Percentiles rank a stretch among this genome's conserved stretches.
Evolutionary conservation across 257 asterid species (phyloP).

Genomic region (Gentiana macrophylla): DNA sequence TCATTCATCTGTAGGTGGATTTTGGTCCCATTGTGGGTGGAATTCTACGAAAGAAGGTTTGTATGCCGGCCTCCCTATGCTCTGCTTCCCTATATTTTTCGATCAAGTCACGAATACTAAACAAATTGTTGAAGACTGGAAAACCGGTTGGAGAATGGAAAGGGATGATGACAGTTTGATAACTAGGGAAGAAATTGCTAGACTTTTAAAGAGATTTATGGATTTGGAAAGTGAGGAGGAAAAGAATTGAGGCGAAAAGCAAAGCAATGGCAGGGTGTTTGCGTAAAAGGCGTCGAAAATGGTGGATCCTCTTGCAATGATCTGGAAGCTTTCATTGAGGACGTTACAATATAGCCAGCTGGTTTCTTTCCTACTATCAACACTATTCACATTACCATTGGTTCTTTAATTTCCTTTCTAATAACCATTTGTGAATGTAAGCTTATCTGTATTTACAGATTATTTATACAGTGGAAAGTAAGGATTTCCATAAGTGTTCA

Average conservation of each 20-base stretch:
- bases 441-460: no score
- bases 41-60: conserved; percentile 50
- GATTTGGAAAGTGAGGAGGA: conserved; percentile 29
- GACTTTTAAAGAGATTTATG: conserved; percentile 32
- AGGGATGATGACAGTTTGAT: conserved; percentile 18
- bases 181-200: conserved; percentile 21
- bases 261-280: conserved; percentile 18
- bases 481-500: no score
- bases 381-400: no score
- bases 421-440: no score
- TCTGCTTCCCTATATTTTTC: conserved; percentile 32
- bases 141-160: conserved; percentile 45
- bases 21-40: conserved; percentile 74
- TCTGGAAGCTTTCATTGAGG: conserved; percentile 23
- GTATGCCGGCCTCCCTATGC: conserved; percentile 42
- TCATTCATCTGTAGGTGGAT: conserved; percentile 50
- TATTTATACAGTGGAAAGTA: no score
- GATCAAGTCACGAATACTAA: conserved; percentile 48
- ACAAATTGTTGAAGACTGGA: conserved; percentile 50
- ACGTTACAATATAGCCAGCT: background rate
- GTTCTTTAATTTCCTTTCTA: no score
- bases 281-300: conserved; percentile 23
- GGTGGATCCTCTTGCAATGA: conserved; percentile 33
- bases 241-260: conserved; percentile 30
- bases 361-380: conserved; percentile 2